Percentiles rank a stretch among this genome's conserved stretches.
These are phyloP conservation scores for Candida krabiensis DNA, from an alignment of 805 yeast species.

Conservation along the genomic window DNA sequence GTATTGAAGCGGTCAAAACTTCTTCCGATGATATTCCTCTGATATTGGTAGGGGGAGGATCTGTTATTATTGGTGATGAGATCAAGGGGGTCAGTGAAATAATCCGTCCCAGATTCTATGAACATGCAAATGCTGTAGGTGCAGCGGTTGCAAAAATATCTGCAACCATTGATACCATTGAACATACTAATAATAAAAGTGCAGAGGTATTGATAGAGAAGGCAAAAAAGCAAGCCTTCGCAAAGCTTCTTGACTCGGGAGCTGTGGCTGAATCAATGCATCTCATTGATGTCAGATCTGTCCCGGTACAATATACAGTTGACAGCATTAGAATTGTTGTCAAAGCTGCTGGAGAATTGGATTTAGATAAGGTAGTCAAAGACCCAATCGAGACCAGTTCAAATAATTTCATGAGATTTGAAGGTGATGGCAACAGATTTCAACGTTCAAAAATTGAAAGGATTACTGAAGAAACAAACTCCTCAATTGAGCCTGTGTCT, in stretches of 20 bases:
- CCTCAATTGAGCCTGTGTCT: constrained; percentile 21
- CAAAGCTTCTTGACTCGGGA: constrained; percentile 23
- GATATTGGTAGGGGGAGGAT: constrained; percentile 50
- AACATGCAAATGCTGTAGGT: constrained; percentile 50
- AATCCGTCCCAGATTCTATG: constrained; percentile 38
- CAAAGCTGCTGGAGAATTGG: constrained; percentile 45
- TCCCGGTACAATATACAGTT: constrained; percentile 33
- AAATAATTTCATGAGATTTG: not conserved
- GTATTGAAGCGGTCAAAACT: constrained; percentile 9
- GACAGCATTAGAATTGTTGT: constrained; percentile 34
- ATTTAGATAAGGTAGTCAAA: constrained; percentile 27
- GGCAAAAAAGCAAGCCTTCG: constrained; percentile 17
- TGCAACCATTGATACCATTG: constrained; percentile 22
- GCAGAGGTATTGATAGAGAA: constrained; percentile 17
- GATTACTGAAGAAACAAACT: constrained; percentile 6
- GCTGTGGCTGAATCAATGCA: constrained; percentile 25
- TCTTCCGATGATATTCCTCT: constrained; percentile 33
- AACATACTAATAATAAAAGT: constrained; percentile 8
- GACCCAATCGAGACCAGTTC: not conserved
- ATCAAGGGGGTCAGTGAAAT: constrained; percentile 42
- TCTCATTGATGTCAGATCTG: constrained; percentile 23
- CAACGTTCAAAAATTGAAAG: constrained; percentile 4
- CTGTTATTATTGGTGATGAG: constrained; percentile 38
- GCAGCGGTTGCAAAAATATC: constrained; percentile 49
- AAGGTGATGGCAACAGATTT: not conserved